Evolutionary conservation across 2,329 filamentous ascomycete species (phyloP).

Genomic region (Lithohypha guttulata): DNA sequence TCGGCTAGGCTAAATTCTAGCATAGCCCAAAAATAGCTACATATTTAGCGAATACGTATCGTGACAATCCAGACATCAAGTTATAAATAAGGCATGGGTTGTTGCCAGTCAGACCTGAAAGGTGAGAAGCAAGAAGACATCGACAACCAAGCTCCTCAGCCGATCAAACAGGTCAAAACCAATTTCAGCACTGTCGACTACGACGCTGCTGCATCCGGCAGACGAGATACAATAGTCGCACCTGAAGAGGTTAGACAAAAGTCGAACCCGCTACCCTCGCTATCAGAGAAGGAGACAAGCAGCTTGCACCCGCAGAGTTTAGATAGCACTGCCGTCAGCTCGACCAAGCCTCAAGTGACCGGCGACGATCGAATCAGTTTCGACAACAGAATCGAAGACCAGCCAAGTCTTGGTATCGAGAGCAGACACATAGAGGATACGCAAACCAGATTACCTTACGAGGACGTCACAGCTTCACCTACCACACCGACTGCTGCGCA

Average conservation of each 20-base stretch:
- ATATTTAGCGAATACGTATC: not conserved
- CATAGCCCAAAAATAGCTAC: slow-evolving; percentile 1
- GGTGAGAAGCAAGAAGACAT: slow-evolving; percentile 13
- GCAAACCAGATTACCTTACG: not conserved
- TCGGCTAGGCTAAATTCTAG: no score
- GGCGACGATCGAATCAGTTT: not conserved
- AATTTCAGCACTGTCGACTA: slow-evolving; percentile 20
- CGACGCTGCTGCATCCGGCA: slow-evolving; percentile 10
- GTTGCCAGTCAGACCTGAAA: slow-evolving; percentile 18
- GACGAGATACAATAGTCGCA: slow-evolving; percentile 14
- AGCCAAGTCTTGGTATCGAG: not conserved
- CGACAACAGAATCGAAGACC: not conserved
- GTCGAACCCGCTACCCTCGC: not conserved
- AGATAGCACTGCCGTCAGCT: no score
- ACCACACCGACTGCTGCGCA: not conserved
- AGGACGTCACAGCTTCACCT: slow-evolving; percentile 2
- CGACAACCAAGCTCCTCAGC: slow-evolving; percentile 11
- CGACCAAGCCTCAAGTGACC: not conserved
- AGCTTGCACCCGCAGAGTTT: no score
- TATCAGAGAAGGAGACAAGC: not conserved
- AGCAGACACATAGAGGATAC: not conserved
- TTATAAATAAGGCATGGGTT: slow-evolving; percentile 21
- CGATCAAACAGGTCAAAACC: slow-evolving; percentile 15
- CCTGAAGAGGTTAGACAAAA: not conserved
- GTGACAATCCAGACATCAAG: not conserved